Conservation (phyloP, 306 rosid species). For the Herpetospermum pedunculosum region DNA sequence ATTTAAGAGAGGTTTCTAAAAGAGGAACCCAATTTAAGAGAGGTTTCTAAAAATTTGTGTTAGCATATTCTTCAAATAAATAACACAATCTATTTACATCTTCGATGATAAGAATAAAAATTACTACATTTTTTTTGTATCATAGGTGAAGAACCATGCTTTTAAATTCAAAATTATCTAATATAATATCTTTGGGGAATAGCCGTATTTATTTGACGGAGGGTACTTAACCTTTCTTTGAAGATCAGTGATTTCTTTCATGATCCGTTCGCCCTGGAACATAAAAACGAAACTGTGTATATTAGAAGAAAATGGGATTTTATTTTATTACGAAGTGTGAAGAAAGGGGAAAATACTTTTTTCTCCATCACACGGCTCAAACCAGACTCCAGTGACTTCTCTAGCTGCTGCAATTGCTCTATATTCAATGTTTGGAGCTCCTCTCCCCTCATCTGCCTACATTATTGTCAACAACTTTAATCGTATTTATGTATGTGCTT, state of each 20-base stretch:
- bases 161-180: too few species aligned
- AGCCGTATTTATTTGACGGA: not conserved
- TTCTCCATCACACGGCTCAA: constrained; percentile 56
- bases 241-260: constrained; percentile 57
- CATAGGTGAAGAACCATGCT: not conserved
- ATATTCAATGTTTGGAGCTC: constrained; percentile 64
- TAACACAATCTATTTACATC: not conserved
- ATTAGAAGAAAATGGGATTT: not conserved
- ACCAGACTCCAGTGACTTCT: constrained; percentile 71
- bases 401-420: constrained; percentile 63
- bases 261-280: constrained; percentile 67
- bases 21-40: not conserved
- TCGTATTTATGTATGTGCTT: not conserved
- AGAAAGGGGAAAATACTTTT: constrained; percentile 29
- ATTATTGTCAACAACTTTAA: not conserved
- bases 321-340: not conserved
- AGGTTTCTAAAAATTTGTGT: not conserved
- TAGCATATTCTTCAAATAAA: not conserved
- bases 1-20: too few species aligned
- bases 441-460: constrained; percentile 92
- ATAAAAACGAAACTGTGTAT: not conserved
- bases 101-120: not conserved
- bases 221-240: constrained; percentile 54
- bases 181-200: too few species aligned
- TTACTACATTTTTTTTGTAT: not conserved